phyloP scores from a whole-genome alignment of 2,329 filamentous ascomycete species.

The Microdochium bolleyi region DNA sequence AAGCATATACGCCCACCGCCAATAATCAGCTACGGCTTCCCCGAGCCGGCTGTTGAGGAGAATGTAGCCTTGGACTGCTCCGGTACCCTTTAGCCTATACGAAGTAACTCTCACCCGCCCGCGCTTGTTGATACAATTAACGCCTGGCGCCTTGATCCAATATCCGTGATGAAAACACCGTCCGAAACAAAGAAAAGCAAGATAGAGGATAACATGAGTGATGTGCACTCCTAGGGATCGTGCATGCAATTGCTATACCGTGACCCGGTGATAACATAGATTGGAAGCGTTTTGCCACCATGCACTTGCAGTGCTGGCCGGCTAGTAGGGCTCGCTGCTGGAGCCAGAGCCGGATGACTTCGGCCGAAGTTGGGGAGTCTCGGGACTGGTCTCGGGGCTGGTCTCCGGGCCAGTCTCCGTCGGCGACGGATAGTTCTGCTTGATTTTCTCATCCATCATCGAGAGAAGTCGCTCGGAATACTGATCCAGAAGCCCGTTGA shows the following conservation, averaged over 20 bases:
- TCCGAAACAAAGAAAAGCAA: not conserved
- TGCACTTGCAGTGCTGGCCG: not conserved
- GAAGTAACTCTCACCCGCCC: too few species aligned
- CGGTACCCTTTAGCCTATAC: not conserved
- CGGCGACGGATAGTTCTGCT: conserved; percentile 29
- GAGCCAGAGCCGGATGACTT: conserved; percentile 13
- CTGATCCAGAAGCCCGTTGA: conserved; percentile 62
- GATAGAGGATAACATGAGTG: too few species aligned
- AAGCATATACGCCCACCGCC: not conserved
- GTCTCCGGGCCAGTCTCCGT: conserved; percentile 8
- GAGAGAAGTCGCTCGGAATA: conserved; percentile 66
- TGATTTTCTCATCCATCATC: conserved; percentile 65
- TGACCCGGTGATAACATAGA: too few species aligned
- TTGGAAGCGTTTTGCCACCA: too few species aligned
- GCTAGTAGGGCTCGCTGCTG: conserved; percentile 2
- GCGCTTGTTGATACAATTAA: not conserved
- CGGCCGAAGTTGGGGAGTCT: conserved; percentile 10
- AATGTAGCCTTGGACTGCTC: not conserved
- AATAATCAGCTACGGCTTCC: not conserved
- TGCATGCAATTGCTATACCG: too few species aligned
- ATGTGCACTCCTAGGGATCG: too few species aligned
- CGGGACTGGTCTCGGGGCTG: conserved; percentile 1
- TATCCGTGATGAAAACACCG: not conserved
- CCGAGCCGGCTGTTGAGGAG: not conserved
- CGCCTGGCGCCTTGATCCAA: not conserved